Percentiles rank a stretch among this genome's conserved stretches.
phyloP scores from a whole-genome alignment of 805 yeast species.

The Suhomyces kilbournensis region DNA sequence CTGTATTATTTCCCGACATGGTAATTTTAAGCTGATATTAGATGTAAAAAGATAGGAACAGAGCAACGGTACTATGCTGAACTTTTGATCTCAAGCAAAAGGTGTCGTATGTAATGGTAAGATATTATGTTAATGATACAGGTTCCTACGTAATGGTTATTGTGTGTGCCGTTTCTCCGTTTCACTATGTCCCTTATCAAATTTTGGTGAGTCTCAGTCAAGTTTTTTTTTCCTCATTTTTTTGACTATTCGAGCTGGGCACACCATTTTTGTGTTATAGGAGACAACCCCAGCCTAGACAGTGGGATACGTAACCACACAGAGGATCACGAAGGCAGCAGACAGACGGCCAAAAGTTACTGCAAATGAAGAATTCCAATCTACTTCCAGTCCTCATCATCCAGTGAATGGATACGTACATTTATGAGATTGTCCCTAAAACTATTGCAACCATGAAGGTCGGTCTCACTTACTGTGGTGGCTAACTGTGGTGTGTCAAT shows the following conservation, averaged over 20 bases:
- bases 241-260: background rate
- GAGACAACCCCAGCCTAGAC: background rate
- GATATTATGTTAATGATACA: background rate
- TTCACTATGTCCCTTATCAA: background rate
- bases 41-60: background rate
- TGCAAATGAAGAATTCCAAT: background rate
- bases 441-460: background rate
- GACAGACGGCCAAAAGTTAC: background rate
- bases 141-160: background rate
- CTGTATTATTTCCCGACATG: constrained; percentile 3
- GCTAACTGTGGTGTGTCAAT: background rate
- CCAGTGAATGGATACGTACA: background rate
- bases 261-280: background rate
- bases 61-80: background rate
- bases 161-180: background rate
- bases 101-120: background rate
- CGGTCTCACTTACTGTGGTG: background rate
- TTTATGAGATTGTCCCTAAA: background rate
- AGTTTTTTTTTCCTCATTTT: background rate
- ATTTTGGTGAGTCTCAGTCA: background rate
- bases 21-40: background rate
- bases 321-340: background rate
- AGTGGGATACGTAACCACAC: background rate
- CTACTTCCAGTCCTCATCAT: background rate
- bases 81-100: background rate